Evolutionary conservation across 2,329 filamentous ascomycete genomes (phyloP).

Genomic region (Reticulascus tulasneorum): DNA sequence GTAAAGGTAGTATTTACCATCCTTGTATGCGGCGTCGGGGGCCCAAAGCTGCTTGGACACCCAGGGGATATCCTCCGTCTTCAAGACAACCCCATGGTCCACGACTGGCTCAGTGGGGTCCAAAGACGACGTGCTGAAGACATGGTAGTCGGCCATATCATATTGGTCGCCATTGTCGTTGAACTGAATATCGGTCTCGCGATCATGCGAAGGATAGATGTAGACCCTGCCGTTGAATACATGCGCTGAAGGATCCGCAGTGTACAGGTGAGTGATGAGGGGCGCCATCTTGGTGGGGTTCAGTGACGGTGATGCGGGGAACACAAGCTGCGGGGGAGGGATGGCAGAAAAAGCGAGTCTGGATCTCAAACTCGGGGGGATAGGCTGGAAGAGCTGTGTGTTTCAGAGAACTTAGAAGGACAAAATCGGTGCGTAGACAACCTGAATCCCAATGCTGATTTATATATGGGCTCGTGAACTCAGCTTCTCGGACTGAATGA

Average conservation of each 20-base stretch:
- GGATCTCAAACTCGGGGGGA: conserved; percentile 1
- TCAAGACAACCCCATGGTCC: conserved; percentile 70
- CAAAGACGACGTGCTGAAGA: conserved; percentile 56
- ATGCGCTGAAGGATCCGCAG: conserved; percentile 75
- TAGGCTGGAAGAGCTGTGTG: not conserved
- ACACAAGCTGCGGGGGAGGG: not conserved
- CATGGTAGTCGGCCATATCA: conserved; percentile 81
- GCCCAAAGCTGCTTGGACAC: conserved; percentile 78
- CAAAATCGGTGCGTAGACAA: not conserved
- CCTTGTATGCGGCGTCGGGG: conserved; percentile 66
- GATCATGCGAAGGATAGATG: conserved; percentile 78
- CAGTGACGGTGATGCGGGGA: not conserved
- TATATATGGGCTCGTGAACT: not conserved
- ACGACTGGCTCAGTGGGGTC: conserved; percentile 56
- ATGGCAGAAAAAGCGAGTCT: not conserved
- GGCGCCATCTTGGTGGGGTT: conserved; percentile 39
- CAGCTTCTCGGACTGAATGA: conserved; percentile 1
- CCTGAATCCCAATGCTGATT: not conserved
- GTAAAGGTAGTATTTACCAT: conserved; percentile 70
- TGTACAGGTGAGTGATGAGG: conserved; percentile 72
- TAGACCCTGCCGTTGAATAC: conserved; percentile 73
- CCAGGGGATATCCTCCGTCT: conserved; percentile 66
- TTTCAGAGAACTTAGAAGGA: not conserved
- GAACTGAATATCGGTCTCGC: conserved; percentile 68
- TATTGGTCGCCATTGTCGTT: conserved; percentile 86